Conservation (phyloP, 1,284 basidiomycete genomes). For the Sanghuangporus baumii region DNA sequence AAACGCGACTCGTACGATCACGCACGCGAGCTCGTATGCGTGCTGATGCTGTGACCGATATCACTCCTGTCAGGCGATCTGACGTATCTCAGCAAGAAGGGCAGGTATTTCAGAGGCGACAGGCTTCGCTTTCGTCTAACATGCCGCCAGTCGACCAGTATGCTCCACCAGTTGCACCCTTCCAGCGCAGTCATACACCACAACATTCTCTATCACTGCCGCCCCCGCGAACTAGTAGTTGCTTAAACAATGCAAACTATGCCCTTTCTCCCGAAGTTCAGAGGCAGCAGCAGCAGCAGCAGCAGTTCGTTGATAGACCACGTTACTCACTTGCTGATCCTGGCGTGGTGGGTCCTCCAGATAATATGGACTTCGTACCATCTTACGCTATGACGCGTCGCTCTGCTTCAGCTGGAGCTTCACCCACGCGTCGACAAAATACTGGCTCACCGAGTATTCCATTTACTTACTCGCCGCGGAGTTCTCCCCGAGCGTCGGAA, state of each 20-base stretch:
- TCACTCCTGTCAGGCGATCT: slow-evolving; percentile 18
- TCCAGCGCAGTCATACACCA: slow-evolving; percentile 7
- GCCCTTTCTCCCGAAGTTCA: background rate
- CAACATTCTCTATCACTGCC: slow-evolving; percentile 15
- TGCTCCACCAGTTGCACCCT: background rate
- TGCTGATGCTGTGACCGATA: slow-evolving; percentile 39
- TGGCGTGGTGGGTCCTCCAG: slow-evolving; percentile 16
- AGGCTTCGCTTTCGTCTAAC: slow-evolving; percentile 14
- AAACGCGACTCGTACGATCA: slow-evolving; percentile 74
- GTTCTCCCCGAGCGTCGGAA: background rate
- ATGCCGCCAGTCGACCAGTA: slow-evolving; percentile 13
- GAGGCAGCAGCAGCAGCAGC: background rate
- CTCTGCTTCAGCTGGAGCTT: background rate
- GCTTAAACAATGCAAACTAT: background rate
- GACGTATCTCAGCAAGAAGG: slow-evolving; percentile 27
- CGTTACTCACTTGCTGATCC: slow-evolving; percentile 37
- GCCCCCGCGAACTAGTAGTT: background rate
- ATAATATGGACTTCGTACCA: background rate
- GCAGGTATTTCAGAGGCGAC: slow-evolving; percentile 22
- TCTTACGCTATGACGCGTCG: background rate
- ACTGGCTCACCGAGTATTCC: background rate
- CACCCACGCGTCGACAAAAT: background rate
- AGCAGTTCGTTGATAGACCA: slow-evolving; percentile 29
- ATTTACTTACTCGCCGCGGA: background rate
- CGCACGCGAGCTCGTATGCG: slow-evolving; percentile 77